These are phyloP conservation scores for Schizosaccharomyces osmophilus DNA, from an alignment of 805 yeast genomes.

Conservation along the genomic window DNA sequence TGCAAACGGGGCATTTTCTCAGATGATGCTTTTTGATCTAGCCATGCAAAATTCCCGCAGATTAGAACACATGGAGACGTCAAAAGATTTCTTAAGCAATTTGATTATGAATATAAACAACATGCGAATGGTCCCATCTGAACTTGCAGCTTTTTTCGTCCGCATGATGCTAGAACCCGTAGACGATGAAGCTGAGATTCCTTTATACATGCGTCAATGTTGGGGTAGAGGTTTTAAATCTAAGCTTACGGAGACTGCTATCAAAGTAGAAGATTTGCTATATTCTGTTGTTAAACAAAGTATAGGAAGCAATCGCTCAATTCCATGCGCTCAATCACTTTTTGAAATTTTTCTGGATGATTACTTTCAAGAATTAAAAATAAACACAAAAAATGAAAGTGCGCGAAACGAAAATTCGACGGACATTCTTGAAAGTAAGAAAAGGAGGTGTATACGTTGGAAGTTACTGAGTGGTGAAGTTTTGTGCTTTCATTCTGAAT, in stretches of 20 bases:
- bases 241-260: not conserved
- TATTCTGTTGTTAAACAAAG: not conserved
- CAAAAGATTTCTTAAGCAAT: not conserved
- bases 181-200: not conserved
- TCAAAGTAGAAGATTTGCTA: constrained; percentile 2
- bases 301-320: not conserved
- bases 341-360: constrained; percentile 9
- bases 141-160: not conserved
- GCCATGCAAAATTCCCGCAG: constrained; percentile 4
- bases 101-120: not conserved
- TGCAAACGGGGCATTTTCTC: not conserved
- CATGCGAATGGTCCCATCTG: not conserved
- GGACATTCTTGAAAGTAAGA: not conserved
- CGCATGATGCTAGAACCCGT: not conserved
- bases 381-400: constrained; percentile 1
- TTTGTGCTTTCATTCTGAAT: not conserved
- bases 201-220: not conserved
- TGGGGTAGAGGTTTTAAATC: not conserved
- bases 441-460: not conserved
- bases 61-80: not conserved
- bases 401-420: not conserved
- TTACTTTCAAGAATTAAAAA: constrained; percentile 3
- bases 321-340: constrained; percentile 5
- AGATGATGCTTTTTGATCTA: constrained; percentile 3
- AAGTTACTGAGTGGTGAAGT: not conserved